Conservation (phyloP, 1,284 basidiomycete genomes). For the Xerocomus amazonicus region DNA sequence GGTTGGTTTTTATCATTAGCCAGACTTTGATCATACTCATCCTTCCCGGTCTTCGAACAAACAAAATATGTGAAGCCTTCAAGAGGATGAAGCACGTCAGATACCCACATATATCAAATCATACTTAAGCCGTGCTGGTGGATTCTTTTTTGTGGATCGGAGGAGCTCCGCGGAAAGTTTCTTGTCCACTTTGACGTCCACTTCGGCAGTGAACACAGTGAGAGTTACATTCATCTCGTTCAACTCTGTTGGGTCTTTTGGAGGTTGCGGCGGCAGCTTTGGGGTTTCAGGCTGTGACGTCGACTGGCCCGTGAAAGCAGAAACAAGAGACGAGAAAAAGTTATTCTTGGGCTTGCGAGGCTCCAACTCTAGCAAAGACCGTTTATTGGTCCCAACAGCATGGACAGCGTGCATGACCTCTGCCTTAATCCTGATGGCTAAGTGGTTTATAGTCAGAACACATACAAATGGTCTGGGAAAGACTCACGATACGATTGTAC, state of each 20-base stretch:
- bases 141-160: constrained; percentile 93
- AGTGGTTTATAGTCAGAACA: neutral
- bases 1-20: constrained; percentile 61
- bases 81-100: neutral
- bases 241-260: constrained; percentile 54
- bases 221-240: constrained; percentile 70
- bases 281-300: constrained; percentile 34
- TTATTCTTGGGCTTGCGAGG: constrained; percentile 43
- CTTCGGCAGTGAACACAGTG: constrained; percentile 80
- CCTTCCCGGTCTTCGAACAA: constrained; percentile 70
- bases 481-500: constrained; percentile 24
- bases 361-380: constrained; percentile 36
- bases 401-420: constrained; percentile 83
- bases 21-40: constrained; percentile 78
- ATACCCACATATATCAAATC: constrained; percentile 80
- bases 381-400: constrained; percentile 66
- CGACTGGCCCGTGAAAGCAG: constrained; percentile 49
- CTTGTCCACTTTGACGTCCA: constrained; percentile 70
- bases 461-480: neutral
- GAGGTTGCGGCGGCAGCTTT: constrained; percentile 36
- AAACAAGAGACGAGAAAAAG: constrained; percentile 79
- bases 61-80: neutral
- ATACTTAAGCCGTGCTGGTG: constrained; percentile 75
- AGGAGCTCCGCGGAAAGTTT: constrained; percentile 79
- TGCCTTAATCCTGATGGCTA: constrained; percentile 77